Base-by-base conservation (phyloP, 2,329 filamentous ascomycete genomes). In the Exophiala sp. region DNA sequence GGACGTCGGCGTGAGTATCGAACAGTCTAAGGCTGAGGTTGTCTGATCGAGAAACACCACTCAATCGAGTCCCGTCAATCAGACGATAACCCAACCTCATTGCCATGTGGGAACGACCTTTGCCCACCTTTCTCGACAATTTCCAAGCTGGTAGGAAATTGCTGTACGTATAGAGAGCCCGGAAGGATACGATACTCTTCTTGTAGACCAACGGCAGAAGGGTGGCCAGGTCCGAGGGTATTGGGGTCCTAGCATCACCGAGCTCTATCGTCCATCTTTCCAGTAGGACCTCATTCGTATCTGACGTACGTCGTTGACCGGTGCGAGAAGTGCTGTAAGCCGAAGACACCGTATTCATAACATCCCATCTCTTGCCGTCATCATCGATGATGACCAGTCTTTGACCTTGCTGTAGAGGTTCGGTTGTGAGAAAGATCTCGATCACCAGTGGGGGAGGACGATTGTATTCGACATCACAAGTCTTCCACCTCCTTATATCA, bases 141-240 rank as follows among this genome's bases (percentile, higher is more conserved):
- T 87, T 95, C 85, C 88, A 96, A 20, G 88, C 85, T 2, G 94
- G 94, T 58, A 96, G 75, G 58, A 96, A 81, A 64, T 89, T 87
- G 38, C 89, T 83, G 50, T 88, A 88, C 46, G 89, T 84, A 69
- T 89, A 96, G 42, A 99, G 79, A 1, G 91, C 91, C 56, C 94
- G 83, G 72, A 97, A 96, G 64, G 96, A 84, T 62, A 97, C 88
- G 60, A 99, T 95, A 64, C 89, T 90, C 73, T 95, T 94, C 75
- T 99, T 99, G 79, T 99, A 99, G 54, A 96, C 85, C 48, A 89
- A 92, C 11, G 94, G 91, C 47, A 97, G 75, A 32, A 82, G 76
- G 43, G 81, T 76, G 49, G 72, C 77, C 47, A 84, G 70, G 55
- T 84, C 80, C n/a, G 55, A 41, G 12, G 62, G 59, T 1, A 62